Percentiles rank a stretch among this genome's conserved stretches.
Evolutionary conservation across 306 rosid genomes (phyloP).

Genomic region (Vigna angularis): DNA sequence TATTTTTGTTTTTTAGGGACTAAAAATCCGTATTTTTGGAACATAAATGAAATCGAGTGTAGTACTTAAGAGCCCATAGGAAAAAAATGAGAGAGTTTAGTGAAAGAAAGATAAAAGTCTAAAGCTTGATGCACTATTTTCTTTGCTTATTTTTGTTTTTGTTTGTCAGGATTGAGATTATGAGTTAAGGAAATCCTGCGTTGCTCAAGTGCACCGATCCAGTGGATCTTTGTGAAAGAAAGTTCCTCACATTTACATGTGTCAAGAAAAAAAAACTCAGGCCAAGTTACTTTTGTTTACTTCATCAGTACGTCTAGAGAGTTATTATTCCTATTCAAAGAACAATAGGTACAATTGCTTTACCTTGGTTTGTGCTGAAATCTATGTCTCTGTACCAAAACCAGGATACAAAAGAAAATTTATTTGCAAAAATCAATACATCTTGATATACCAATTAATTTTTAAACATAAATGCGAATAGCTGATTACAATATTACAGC

Average conservation of each 20-base stretch:
- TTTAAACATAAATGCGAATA: slow-evolving; percentile 39
- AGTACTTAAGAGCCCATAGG: not conserved
- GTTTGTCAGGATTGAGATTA: not conserved
- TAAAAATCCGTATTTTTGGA: no score
- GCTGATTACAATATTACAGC: slow-evolving; percentile 51
- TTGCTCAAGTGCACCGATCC: not conserved
- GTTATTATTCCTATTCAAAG: slow-evolving; percentile 34
- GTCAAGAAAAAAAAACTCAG: not conserved
- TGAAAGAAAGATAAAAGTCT: no score
- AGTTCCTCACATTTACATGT: not conserved
- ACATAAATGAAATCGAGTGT: no score
- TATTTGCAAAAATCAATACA: slow-evolving; percentile 48
- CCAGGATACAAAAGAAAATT: slow-evolving; percentile 37
- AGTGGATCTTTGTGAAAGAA: not conserved
- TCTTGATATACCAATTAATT: slow-evolving; percentile 40
- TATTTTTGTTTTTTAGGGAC: no score
- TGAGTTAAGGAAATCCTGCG: slow-evolving; percentile 9
- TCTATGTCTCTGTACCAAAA: slow-evolving; percentile 36
- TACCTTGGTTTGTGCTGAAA: slow-evolving; percentile 29
- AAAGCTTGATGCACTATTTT: not conserved
- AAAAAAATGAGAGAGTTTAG: no score
- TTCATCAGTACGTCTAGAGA: slow-evolving; percentile 22
- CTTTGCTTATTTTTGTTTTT: not conserved
- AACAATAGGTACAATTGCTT: slow-evolving; percentile 38
- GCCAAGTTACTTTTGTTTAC: slow-evolving; percentile 26